These are phyloP conservation scores for Aethionema arabicum DNA, from an alignment of 345 rosid species.

Conservation along the genomic window DNA sequence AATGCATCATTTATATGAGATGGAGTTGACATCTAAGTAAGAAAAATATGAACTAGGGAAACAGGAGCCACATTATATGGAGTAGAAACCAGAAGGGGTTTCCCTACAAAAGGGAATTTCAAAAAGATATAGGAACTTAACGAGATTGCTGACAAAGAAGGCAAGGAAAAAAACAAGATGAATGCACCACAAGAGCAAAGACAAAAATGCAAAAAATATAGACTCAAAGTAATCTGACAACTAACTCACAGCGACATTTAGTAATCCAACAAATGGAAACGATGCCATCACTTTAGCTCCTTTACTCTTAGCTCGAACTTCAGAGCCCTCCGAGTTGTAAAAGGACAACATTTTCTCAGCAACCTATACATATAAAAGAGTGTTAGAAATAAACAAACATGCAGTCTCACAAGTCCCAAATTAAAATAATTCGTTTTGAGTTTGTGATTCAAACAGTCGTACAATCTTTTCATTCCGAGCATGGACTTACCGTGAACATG, in stretches of 20 bases:
- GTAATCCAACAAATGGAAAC: constrained; percentile 62
- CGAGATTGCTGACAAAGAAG: background rate
- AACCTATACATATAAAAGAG: constrained; percentile 47
- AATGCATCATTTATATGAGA: background rate
- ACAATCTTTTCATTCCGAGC: constrained; percentile 19
- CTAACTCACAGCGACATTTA: constrained; percentile 83
- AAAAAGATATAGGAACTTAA: constrained; percentile 8
- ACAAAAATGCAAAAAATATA: constrained; percentile 3
- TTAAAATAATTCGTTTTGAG: constrained; percentile 1
- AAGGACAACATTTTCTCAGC: constrained; percentile 62
- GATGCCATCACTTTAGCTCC: constrained; percentile 38
- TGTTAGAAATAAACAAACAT: constrained; percentile 26
- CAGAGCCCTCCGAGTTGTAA: constrained; percentile 42
- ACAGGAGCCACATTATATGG: background rate
- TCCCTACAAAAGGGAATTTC: constrained; percentile 1
- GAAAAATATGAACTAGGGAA: background rate
- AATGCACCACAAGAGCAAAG: constrained; percentile 19
- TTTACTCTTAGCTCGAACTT: constrained; percentile 23
- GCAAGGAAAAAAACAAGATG: constrained; percentile 16
- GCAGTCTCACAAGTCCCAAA: constrained; percentile 8
- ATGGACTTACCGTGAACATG: constrained; percentile 50
- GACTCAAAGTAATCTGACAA: constrained; percentile 20
- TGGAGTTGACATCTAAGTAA: background rate
- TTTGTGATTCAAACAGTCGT: constrained; percentile 14
- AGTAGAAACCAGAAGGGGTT: constrained; percentile 11